phyloP scores from a whole-genome alignment of 352 stramenopile genomes.

The Phytophthora foliorum region DNA sequence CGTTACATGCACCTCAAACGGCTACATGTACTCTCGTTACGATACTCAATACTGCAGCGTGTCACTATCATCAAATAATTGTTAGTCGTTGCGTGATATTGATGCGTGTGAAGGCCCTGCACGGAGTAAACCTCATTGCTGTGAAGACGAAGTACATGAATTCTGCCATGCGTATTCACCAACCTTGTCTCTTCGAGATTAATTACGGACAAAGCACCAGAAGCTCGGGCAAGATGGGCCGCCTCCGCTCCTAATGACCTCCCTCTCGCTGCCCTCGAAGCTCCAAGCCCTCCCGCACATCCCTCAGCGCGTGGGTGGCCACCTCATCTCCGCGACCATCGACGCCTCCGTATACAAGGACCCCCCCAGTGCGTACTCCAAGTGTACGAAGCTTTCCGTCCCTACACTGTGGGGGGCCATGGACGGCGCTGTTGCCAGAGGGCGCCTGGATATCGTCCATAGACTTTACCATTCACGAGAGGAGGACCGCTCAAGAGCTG shows the following conservation, averaged over 20 bases:
- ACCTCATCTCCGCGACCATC: slow-evolving; percentile 4
- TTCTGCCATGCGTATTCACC: no score
- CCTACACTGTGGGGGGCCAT: slow-evolving; percentile 9
- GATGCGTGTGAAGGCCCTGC: no score
- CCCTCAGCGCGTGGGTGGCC: not conserved
- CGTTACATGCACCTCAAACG: no score
- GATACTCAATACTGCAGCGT: no score
- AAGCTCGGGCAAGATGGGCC: not conserved
- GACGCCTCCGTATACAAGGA: slow-evolving; percentile 14
- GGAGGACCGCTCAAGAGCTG: not conserved
- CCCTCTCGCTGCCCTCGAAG: not conserved
- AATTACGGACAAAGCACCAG: no score
- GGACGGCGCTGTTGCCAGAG: slow-evolving; percentile 17
- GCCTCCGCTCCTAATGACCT: not conserved
- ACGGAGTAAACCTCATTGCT: no score
- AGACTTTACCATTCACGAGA: not conserved
- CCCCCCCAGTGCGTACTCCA: not conserved
- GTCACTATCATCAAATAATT: no score
- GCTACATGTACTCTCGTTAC: no score
- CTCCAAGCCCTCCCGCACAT: not conserved
- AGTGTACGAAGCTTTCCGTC: not conserved
- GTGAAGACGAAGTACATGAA: no score
- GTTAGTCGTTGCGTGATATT: no score
- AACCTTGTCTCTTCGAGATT: no score
- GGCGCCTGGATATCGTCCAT: slow-evolving; percentile 13